Base-by-base conservation (phyloP, 306 rosid genomes). In the Sindora glabra region DNA sequence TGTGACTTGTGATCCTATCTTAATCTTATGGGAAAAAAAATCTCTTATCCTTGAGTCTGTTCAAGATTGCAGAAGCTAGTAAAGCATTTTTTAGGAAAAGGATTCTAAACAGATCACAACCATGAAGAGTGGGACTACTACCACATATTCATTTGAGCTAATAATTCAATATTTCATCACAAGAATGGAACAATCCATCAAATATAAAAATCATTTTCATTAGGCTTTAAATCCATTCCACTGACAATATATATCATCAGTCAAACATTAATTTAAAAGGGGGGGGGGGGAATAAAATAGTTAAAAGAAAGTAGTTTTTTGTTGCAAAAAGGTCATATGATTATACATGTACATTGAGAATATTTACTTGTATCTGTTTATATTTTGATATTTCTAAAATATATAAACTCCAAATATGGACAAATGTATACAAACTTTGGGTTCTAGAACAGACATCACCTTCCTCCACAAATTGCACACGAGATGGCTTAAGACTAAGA, bases 1-100 rank as follows among this genome's bases (percentile, higher is more conserved):
- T 33, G 72, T 58, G 61, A 73, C 26, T 16, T 33, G 72, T 58
- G 61, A 73, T 23, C 40, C 40, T 6, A 44, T 68, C n/a, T n/a
- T n/a, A n/a, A 59, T 36, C 48, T 59, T 19, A 53, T 63, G 24
- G 44, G 62, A 45, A 26, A 18, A 48, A 8, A 26, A 25, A 5
- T 12, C 59, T 37, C 24, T 6, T 42, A 56, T 47, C 37, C 57
- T 27, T 0, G 16, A 23, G 12, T 11, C 25, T 5, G 10, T 30
- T n/a, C 55, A 51, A 26, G 47, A 52, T n/a, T n/a, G 38, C 53
- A n/a, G 18, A 22, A 36, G 24, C 45, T 4, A 34, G 7, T 32
- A 46, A 33, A 17, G 13, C 15, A 47, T 26, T 17, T 1, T 18
- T 39, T n/a, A n/a, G 4, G 5, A n/a, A 37, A 26, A 19, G 44